Evolutionary conservation across 2,329 filamentous ascomycete species (phyloP).

Genomic region (Didymella pinodella): DNA sequence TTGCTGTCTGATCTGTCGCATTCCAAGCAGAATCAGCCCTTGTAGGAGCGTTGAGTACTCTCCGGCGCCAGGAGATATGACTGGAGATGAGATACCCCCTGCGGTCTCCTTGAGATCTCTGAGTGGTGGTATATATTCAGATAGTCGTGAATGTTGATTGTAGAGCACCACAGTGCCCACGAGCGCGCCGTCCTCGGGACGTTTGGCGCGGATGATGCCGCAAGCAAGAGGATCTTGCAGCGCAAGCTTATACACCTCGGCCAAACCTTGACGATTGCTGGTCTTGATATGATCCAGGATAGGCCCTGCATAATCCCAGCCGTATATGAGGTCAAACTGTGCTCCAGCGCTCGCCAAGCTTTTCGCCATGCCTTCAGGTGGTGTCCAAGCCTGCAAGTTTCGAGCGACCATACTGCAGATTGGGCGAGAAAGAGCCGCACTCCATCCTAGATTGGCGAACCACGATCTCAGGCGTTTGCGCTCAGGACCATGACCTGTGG

Average conservation of each 20-base stretch:
- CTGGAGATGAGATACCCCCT: conserved; percentile 81
- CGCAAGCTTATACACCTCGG: conserved; percentile 80
- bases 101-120: conserved; percentile 66
- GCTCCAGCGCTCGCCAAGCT: conserved; percentile 76
- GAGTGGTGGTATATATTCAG: conserved; percentile 74
- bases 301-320: conserved; percentile 75
- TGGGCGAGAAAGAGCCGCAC: conserved; percentile 69
- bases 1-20: conserved; percentile 82
- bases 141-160: conserved; percentile 71
- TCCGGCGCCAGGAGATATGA: conserved; percentile 72
- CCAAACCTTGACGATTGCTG: conserved; percentile 77
- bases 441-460: conserved; percentile 93
- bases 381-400: conserved; percentile 75
- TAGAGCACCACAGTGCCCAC: conserved; percentile 83
- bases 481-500: conserved; percentile 68
- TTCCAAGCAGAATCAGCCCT: conserved; percentile 79
- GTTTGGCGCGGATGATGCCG: conserved; percentile 83
- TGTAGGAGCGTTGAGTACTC: conserved; percentile 77
- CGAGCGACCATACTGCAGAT: conserved; percentile 77
- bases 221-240: conserved; percentile 75
- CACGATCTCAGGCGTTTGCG: conserved; percentile 72
- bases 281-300: conserved; percentile 78
- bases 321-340: conserved; percentile 84
- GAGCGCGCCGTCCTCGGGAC: conserved; percentile 70
- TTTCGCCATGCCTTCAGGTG: conserved; percentile 78